Conservation (phyloP, 2,329 filamentous ascomycete genomes). For the Botrytis medusae region DNA sequence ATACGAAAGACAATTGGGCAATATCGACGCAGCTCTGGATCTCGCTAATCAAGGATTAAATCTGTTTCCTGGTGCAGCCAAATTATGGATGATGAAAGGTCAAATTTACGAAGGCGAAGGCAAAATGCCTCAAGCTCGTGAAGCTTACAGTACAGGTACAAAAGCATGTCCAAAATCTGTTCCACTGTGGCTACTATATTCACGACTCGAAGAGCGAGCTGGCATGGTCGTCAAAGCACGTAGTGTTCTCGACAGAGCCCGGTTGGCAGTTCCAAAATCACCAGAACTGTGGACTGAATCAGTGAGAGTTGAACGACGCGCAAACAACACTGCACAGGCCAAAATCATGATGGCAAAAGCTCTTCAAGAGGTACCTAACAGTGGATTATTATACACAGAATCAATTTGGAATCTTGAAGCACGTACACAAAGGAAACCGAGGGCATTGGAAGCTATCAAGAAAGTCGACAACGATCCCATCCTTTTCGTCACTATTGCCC, state of each 20-base stretch:
- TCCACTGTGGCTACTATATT: conserved; percentile 85
- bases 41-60: conserved; percentile 84
- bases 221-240: conserved; percentile 88
- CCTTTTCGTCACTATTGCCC: conserved; percentile 86
- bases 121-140: conserved; percentile 79
- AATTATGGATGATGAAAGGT: conserved; percentile 98
- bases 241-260: conserved; percentile 87
- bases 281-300: conserved; percentile 88
- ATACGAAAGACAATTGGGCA: conserved; percentile 83
- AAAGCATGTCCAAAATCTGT: conserved; percentile 83
- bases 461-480: conserved; percentile 91
- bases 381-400: conserved; percentile 87
- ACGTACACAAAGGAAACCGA: conserved; percentile 87
- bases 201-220: conserved; percentile 80
- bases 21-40: conserved; percentile 78
- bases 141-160: conserved; percentile 86
- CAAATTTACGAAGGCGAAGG: conserved; percentile 89
- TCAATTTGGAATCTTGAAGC: conserved; percentile 93
- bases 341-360: conserved; percentile 92
- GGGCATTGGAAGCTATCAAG: conserved; percentile 91
- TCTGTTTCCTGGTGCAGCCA: conserved; percentile 79
- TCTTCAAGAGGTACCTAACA: conserved; percentile 85
- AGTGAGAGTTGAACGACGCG: conserved; percentile 87
- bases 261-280: conserved; percentile 82
- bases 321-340: conserved; percentile 78